phyloP scores from a whole-genome alignment of 2,329 filamentous ascomycete species.

The Coniosporium tulheliwenetii region DNA sequence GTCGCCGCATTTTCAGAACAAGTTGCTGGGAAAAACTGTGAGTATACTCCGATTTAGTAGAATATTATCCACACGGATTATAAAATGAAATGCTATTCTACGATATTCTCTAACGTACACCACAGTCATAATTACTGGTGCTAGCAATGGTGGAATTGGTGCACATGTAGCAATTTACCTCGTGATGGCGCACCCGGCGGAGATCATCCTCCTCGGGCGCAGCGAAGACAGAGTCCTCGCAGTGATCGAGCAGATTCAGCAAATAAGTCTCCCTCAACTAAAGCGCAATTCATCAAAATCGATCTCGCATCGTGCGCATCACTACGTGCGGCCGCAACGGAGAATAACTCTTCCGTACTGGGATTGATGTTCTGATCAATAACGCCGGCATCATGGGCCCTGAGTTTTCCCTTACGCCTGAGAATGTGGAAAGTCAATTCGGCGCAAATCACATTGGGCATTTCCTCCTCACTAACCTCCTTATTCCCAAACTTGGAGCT shows the following conservation, averaged over 20 bases:
- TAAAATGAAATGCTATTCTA: too few relatives aligned
- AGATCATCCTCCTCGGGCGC: conserved; percentile 25
- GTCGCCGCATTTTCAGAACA: too few relatives aligned
- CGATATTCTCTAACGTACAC: too few relatives aligned
- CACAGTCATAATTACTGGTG: conserved; percentile 16
- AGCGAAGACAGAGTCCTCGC: conserved; percentile 16
- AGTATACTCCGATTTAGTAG: too few relatives aligned
- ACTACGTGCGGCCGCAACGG: conserved; percentile 16
- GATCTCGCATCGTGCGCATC: conserved; percentile 17
- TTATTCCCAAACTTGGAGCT: neutral
- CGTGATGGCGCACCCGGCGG: conserved; percentile 15
- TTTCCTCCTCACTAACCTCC: conserved; percentile 2
- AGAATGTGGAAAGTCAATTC: conserved; percentile 19
- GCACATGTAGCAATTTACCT: conserved; percentile 18
- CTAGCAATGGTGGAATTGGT: conserved; percentile 22
- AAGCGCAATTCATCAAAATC: conserved; percentile 13
- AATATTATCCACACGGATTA: too few relatives aligned
- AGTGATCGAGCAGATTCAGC: conserved; percentile 10
- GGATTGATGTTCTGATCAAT: conserved; percentile 26
- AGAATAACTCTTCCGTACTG: conserved; percentile 8
- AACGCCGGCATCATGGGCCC: conserved; percentile 25
- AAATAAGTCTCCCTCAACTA: conserved; percentile 6
- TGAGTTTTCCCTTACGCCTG: conserved; percentile 12
- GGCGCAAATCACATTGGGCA: conserved; percentile 1
- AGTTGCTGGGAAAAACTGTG: too few relatives aligned